Conservation (phyloP, 768 basidiomycete species). For the Russula earlei region DNA sequence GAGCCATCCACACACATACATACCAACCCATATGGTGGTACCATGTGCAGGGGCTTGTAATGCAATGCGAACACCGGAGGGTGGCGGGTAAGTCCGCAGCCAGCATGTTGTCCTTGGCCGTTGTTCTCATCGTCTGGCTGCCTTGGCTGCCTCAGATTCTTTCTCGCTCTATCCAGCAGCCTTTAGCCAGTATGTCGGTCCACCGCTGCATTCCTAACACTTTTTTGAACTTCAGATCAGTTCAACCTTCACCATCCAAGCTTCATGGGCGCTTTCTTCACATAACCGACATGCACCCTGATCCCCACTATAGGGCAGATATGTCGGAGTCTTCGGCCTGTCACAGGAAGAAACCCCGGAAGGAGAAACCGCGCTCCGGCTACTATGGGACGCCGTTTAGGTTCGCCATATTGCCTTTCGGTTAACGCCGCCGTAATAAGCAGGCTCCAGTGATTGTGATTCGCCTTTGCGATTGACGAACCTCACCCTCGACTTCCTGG, state of each 20-base stretch:
- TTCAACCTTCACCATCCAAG: conserved; percentile 27
- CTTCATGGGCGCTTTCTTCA: conserved; percentile 70
- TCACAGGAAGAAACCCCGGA: conserved; percentile 51
- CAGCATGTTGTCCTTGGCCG: conserved; percentile 9
- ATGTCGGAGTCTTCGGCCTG: conserved; percentile 55
- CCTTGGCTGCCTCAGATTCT: background rate
- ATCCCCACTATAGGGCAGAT: conserved; percentile 48
- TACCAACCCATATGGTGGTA: no score
- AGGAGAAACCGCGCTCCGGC: conserved; percentile 42
- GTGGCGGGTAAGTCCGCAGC: background rate
- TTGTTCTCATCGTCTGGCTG: background rate
- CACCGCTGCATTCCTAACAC: background rate
- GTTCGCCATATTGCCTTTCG: conserved; percentile 31
- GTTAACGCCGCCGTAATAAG: background rate
- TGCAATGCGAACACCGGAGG: background rate
- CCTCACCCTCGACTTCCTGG: conserved; percentile 70
- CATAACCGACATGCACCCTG: conserved; percentile 80
- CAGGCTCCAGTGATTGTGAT: conserved; percentile 56
- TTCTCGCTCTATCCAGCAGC: conserved; percentile 9
- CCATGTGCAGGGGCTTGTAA: background rate
- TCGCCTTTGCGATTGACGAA: conserved; percentile 73
- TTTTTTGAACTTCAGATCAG: background rate
- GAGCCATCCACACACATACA: background rate
- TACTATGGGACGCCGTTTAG: conserved; percentile 61
- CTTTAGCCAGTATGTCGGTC: conserved; percentile 2